These are phyloP conservation scores for Anthracocystis panici-leucophaei DNA, from an alignment of 1,284 basidiomycete genomes.

Conservation along the genomic window DNA sequence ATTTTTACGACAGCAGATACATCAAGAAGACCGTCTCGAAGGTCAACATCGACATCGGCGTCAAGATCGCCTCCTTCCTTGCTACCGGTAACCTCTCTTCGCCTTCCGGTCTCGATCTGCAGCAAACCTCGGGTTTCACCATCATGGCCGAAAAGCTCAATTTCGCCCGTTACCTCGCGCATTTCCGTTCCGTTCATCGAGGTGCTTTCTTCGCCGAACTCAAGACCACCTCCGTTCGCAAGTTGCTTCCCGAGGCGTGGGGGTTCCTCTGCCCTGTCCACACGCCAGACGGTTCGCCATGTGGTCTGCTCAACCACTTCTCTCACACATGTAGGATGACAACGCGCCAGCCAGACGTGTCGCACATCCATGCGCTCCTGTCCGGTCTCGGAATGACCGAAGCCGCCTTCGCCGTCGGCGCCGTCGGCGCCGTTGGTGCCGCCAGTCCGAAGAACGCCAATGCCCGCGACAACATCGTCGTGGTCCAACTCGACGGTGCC, in stretches of 20 bases:
- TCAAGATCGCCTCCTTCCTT: conserved; percentile 91
- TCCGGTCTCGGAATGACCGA: conserved; percentile 94
- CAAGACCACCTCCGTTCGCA: conserved; percentile 97
- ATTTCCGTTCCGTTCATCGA: conserved; percentile 98
- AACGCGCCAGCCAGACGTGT: conserved; percentile 80
- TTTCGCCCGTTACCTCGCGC: conserved; percentile 97
- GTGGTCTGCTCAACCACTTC: conserved; percentile 96
- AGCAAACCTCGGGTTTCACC: conserved; percentile 96
- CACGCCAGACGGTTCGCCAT: conserved; percentile 97
- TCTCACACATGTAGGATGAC: conserved; percentile 93
- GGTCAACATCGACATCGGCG: conserved; percentile 91
- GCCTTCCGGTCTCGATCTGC: conserved; percentile 93
- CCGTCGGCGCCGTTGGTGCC: conserved; percentile 29
- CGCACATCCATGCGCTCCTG: conserved; percentile 85
- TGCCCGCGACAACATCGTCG: conserved; percentile 80
- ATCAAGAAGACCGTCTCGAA: conserved; percentile 82
- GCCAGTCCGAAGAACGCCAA: conserved; percentile 73
- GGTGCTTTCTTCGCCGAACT: conserved; percentile 99
- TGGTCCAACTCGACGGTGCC: conserved; percentile 92
- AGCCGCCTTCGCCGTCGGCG: conserved; percentile 69
- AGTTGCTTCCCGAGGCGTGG: conserved; percentile 97
- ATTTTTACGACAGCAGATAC: conserved; percentile 89
- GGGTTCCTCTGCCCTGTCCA: conserved; percentile 99
- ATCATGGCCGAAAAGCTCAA: conserved; percentile 99
- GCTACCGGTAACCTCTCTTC: conserved; percentile 97